Evolutionary conservation across 345 rosid species (phyloP).

Genomic region (Brassica juncea): DNA sequence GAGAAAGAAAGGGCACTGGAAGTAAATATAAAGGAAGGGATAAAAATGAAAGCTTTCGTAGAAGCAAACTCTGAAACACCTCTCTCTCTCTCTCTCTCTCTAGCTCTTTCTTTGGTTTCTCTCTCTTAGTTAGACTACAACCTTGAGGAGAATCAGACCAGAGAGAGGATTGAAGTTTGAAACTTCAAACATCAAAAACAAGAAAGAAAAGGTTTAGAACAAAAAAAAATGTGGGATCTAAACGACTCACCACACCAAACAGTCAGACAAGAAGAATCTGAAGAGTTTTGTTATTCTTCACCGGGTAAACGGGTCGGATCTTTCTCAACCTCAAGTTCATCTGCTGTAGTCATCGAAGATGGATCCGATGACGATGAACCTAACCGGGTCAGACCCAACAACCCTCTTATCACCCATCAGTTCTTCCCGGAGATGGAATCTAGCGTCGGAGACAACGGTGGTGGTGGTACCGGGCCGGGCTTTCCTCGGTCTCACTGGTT

Average conservation of each 20-base stretch:
- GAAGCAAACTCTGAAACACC: slow-evolving; percentile 42
- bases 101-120: slow-evolving; percentile 28
- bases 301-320: slow-evolving; percentile 86
- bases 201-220: slow-evolving; percentile 7
- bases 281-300: slow-evolving; percentile 74
- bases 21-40: slow-evolving; percentile 37
- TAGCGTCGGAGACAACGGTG: slow-evolving; percentile 13
- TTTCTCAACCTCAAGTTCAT: slow-evolving; percentile 70
- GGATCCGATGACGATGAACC: slow-evolving; percentile 76
- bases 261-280: slow-evolving; percentile 52
- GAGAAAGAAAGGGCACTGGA: slow-evolving; percentile 30
- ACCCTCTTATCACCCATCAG: slow-evolving; percentile 72
- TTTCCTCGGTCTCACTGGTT: slow-evolving; percentile 94
- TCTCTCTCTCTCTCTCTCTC: slow-evolving; percentile 25
- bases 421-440: slow-evolving; percentile 65
- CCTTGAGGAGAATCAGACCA: slow-evolving; percentile 44
- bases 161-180: slow-evolving; percentile 36
- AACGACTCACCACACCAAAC: slow-evolving; percentile 39
- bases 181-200: slow-evolving; percentile 40
- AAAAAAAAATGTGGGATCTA: slow-evolving; percentile 45
- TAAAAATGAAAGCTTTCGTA: slow-evolving; percentile 48
- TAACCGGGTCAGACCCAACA: slow-evolving; percentile 39
- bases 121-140: slow-evolving; percentile 37
- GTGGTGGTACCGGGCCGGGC: slow-evolving; percentile 38
- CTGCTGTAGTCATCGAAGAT: slow-evolving; percentile 71